Conservation (phyloP, 2,329 filamentous ascomycete genomes). For the Botrytis medusae region DNA sequence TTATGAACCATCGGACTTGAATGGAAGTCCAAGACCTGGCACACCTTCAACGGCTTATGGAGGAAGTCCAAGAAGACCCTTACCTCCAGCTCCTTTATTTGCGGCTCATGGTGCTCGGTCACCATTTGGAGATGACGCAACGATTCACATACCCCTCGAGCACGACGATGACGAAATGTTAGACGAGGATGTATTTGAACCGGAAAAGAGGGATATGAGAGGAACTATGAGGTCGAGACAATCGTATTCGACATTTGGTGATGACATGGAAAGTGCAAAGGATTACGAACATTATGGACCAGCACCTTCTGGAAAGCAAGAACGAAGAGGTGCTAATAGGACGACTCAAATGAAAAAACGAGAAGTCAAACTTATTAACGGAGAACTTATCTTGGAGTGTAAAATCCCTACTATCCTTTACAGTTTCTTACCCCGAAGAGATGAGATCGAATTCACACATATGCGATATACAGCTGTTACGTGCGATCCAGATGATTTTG, state of each 20-base stretch:
- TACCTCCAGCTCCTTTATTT: slow-evolving; percentile 88
- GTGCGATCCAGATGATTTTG: slow-evolving; percentile 93
- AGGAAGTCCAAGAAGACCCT: slow-evolving; percentile 79
- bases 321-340: slow-evolving; percentile 75
- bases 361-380: slow-evolving; percentile 94
- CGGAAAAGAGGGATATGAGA: slow-evolving; percentile 42
- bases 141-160: slow-evolving; percentile 69
- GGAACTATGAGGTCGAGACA: slow-evolving; percentile 38
- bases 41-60: slow-evolving; percentile 89
- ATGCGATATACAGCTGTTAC: slow-evolving; percentile 99
- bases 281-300: slow-evolving; percentile 83
- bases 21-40: slow-evolving; percentile 85
- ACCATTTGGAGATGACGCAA: slow-evolving; percentile 64
- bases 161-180: slow-evolving; percentile 51
- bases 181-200: slow-evolving; percentile 68
- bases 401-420: slow-evolving; percentile 98
- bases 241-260: slow-evolving; percentile 43
- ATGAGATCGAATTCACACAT: slow-evolving; percentile 95
- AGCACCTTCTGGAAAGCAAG: slow-evolving; percentile 82
- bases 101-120: slow-evolving; percentile 51
- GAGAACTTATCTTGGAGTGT: slow-evolving; percentile 95
- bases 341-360: slow-evolving; percentile 84
- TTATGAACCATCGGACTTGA: slow-evolving; percentile 85
- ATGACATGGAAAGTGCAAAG: slow-evolving; percentile 42
- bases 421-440: slow-evolving; percentile 89